Base-by-base conservation (phyloP, 306 rosid genomes). In the Cicer arietinum region DNA sequence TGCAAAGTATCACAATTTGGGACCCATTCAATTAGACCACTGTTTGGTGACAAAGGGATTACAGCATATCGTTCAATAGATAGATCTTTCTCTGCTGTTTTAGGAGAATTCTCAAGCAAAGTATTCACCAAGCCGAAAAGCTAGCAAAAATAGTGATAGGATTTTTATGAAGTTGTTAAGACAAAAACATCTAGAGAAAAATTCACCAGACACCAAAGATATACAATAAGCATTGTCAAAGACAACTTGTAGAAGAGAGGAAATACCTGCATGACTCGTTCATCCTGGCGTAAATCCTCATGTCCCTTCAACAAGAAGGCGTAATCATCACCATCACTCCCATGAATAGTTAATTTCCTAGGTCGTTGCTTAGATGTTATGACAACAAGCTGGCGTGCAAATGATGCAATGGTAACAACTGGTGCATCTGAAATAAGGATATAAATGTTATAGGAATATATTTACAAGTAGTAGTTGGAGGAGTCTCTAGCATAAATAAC, bases 101-200 rank as follows among this genome's bases (percentile, higher is more conserved):
- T 86, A 75, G 92, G 88, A 47, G 96, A 84, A 84, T 94, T 94
- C 79, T 90, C 91, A 61, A 94, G 89, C 67, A 94, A 86, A 3
- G 98, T 94, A 85, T 94, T 94, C 54, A 91, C 98, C 91, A 94
- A 85, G 57, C 98, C 96, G n/a, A 94, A 94, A 71, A 94, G 98
- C 98, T 94, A 75, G 69, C 71, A 76, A 69, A 82, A 64, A 71
- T 39, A 65, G 67, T 48, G 64, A 69, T 25, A 76, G 59, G 51
- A n/a, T 54, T 39, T 35, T 73, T n/a, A 77, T 46, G 57, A 74
- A 47, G 45, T 67, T 35, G 69, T 22, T 69, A 78, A 57, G 50
- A 68, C 37, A 5, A 54, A 68, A 2, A n/a, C 73, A 58, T 51
- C 68, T 13, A 16, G 68, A 43, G 59, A 63, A 65, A 73, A 63